Conservation (phyloP, 495 filamentous ascomycete genomes). For the Coniosporium apollinis region DNA sequence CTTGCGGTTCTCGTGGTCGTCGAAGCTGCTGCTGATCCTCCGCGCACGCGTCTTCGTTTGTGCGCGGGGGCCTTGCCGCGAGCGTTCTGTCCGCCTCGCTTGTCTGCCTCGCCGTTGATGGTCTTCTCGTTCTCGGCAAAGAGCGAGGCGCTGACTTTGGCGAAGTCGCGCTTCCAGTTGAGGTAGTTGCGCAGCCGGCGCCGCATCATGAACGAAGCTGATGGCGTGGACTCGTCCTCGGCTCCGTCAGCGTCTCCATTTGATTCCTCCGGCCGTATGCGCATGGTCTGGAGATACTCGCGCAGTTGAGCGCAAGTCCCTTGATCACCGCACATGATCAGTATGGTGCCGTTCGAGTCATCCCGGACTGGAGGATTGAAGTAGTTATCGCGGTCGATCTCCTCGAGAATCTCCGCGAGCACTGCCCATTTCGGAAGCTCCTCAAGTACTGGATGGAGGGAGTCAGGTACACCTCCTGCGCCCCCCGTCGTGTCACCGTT, state of each 20-base stretch:
- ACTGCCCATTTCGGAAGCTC: constrained; percentile 89
- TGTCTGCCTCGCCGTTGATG: constrained; percentile 41
- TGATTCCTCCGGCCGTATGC: constrained; percentile 43
- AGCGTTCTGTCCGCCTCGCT: constrained; percentile 28
- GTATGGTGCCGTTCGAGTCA: constrained; percentile 74
- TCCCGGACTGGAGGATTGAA: constrained; percentile 58
- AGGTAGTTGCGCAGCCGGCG: constrained; percentile 75
- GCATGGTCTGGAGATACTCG: constrained; percentile 84
- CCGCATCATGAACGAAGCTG: constrained; percentile 77
- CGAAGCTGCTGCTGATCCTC: constrained; percentile 45
- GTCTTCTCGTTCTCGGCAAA: constrained; percentile 69
- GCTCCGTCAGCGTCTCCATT: constrained; percentile 14
- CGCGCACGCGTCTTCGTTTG: constrained; percentile 79
- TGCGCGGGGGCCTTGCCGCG: constrained; percentile 58
- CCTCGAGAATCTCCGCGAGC: constrained; percentile 70
- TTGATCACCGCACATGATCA: constrained; percentile 91
- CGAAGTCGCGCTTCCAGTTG: constrained; percentile 79
- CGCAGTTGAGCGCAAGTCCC: constrained; percentile 77
- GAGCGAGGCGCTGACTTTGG: constrained; percentile 58
- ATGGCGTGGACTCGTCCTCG: constrained; percentile 34
- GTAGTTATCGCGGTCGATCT: constrained; percentile 85
- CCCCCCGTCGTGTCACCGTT: constrained; percentile 21
- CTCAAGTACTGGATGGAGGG: constrained; percentile 78
- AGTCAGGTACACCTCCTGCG: constrained; percentile 37
- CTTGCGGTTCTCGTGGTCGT: constrained; percentile 39